Percentiles rank a stretch among this genome's conserved stretches.
These are phyloP conservation scores for Rosa lucieae DNA, from an alignment of 306 rosid species.

Conservation along the genomic window DNA sequence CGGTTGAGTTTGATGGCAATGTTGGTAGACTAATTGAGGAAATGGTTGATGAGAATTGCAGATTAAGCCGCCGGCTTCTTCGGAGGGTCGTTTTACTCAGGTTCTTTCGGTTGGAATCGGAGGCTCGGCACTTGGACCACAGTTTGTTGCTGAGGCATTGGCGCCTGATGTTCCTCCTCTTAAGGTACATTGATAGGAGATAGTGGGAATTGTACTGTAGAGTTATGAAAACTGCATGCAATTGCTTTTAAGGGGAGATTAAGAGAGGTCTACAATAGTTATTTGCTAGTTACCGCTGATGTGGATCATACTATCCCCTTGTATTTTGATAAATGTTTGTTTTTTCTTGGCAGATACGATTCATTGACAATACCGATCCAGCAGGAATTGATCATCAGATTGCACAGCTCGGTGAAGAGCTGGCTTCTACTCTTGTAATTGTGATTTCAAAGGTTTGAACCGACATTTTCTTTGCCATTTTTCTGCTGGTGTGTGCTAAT, in stretches of 20 bases:
- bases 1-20: not conserved
- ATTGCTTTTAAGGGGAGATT: not conserved
- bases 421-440: slow-evolving; percentile 87
- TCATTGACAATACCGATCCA: slow-evolving; percentile 97
- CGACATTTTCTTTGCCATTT: slow-evolving; percentile 13
- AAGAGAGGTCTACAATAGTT: too few relatives aligned
- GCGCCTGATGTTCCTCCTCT: slow-evolving; percentile 98
- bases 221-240: not conserved
- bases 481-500: not conserved
- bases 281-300: too few relatives aligned
- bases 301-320: not conserved
- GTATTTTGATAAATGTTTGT: not conserved
- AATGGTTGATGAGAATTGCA: slow-evolving; percentile 34
- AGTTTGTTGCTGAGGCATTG: slow-evolving; percentile 98
- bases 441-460: slow-evolving; percentile 85
- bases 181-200: slow-evolving; percentile 49
- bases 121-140: slow-evolving; percentile 99
- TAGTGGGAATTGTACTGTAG: not conserved
- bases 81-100: slow-evolving; percentile 77
- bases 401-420: slow-evolving; percentile 90
- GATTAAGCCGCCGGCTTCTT: slow-evolving; percentile 84
- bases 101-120: slow-evolving; percentile 93
- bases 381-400: slow-evolving; percentile 99
- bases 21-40: not conserved
- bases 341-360: slow-evolving; percentile 71